phyloP scores from a whole-genome alignment of 257 asterid species.

The Henckelia pumila region DNA sequence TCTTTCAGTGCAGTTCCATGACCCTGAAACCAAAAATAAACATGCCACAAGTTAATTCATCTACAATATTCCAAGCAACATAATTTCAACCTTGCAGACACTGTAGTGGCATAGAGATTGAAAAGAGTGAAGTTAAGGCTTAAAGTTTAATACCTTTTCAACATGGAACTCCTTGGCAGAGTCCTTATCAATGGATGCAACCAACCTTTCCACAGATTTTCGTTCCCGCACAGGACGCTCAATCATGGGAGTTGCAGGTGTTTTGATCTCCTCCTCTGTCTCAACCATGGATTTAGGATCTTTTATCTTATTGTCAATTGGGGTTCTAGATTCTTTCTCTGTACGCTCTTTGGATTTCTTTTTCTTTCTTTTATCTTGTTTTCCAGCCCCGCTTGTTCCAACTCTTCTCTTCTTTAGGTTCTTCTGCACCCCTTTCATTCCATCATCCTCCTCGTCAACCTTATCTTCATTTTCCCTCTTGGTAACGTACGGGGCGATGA shows the following conservation, averaged over 20 bases:
- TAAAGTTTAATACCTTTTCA: slow-evolving; percentile 62
- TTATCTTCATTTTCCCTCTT: background rate
- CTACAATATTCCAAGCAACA: background rate
- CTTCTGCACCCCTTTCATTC: background rate
- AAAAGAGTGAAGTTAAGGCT: slow-evolving; percentile 8
- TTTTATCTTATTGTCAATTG: slow-evolving; percentile 30
- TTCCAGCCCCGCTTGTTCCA: slow-evolving; percentile 40
- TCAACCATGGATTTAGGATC: slow-evolving; percentile 27
- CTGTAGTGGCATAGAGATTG: too few species aligned
- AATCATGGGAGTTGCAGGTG: slow-evolving; percentile 49
- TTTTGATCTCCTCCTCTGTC: slow-evolving; percentile 57
- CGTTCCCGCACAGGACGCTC: slow-evolving; percentile 95
- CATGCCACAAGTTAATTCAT: too few species aligned
- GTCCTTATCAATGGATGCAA: slow-evolving; percentile 73
- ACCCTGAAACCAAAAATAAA: too few species aligned
- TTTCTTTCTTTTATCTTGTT: slow-evolving; percentile 38
- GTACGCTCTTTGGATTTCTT: slow-evolving; percentile 37
- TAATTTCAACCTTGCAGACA: background rate
- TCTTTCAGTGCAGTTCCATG: too few species aligned
- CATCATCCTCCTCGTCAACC: background rate
- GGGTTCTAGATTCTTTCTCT: slow-evolving; percentile 22
- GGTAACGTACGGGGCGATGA: too few species aligned
- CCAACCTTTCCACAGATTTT: slow-evolving; percentile 89
- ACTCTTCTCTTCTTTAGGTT: slow-evolving; percentile 32
- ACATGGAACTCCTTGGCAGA: slow-evolving; percentile 54